These are phyloP conservation scores for Aspergillus sp. DNA, from an alignment of 2,329 filamentous ascomycete species.

Conservation along the genomic window DNA sequence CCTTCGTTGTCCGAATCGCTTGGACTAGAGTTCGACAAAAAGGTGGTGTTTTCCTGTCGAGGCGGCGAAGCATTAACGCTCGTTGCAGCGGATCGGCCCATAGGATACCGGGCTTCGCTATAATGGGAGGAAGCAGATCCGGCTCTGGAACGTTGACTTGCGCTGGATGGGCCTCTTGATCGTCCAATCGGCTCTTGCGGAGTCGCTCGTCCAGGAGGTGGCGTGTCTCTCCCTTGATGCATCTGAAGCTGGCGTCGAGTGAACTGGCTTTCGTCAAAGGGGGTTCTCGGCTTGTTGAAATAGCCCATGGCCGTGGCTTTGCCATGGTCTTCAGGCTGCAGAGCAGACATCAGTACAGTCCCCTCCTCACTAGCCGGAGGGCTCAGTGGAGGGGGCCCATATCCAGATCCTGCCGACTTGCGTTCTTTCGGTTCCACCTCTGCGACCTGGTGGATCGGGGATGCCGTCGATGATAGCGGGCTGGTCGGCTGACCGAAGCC, in stretches of 20 bases:
- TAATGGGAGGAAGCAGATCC: conserved; percentile 41
- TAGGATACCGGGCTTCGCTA: conserved; percentile 28
- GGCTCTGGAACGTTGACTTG: conserved; percentile 37
- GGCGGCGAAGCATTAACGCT: conserved; percentile 33
- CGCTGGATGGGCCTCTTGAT: conserved; percentile 35
- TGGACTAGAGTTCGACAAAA: conserved; percentile 36
- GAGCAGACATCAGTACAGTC: conserved; percentile 57
- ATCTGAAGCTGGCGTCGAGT: conserved; percentile 78
- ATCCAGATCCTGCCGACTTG: conserved; percentile 30
- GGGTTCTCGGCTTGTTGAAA: conserved; percentile 70
- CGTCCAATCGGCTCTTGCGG: conserved; percentile 25
- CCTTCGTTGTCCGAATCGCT: conserved; percentile 42
- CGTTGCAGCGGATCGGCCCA: conserved; percentile 23
- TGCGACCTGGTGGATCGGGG: conserved; percentile 38
- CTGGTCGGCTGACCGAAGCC: conserved; percentile 34
- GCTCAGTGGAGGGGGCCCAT: conserved; percentile 59
- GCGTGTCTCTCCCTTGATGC: conserved; percentile 70
- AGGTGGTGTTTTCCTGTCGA: conserved; percentile 26
- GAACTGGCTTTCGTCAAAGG: conserved; percentile 84
- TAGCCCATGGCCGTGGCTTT: conserved; percentile 75
- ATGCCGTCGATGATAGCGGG: conserved; percentile 42
- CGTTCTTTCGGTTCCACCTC: conserved; percentile 33
- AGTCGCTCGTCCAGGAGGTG: conserved; percentile 33
- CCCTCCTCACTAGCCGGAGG: conserved; percentile 70
- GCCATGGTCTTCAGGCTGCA: conserved; percentile 73